Evolutionary conservation across 495 filamentous ascomycete species (phyloP).

Genomic region (Penicillium canescens): DNA sequence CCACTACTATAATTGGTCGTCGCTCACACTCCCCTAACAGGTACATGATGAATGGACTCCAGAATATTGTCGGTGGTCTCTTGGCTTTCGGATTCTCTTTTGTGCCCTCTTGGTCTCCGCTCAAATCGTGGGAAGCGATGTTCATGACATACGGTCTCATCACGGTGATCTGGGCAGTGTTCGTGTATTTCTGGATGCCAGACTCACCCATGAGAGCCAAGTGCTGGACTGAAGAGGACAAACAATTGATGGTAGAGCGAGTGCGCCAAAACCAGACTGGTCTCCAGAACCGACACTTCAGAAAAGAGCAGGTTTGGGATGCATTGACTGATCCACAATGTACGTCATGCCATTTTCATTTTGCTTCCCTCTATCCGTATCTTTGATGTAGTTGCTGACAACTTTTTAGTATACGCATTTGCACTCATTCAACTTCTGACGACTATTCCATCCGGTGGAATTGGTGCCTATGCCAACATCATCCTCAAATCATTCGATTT

Average conservation of each 20-base stretch:
- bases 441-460: slow-evolving; percentile 61
- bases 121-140: slow-evolving; percentile 56
- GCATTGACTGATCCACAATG: slow-evolving; percentile 20
- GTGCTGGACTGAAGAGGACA: slow-evolving; percentile 45
- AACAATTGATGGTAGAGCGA: slow-evolving; percentile 46
- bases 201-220: slow-evolving; percentile 48
- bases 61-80: slow-evolving; percentile 53
- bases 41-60: slow-evolving; percentile 66
- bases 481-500: slow-evolving; percentile 49
- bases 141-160: slow-evolving; percentile 56
- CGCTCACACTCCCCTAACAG: slow-evolving; percentile 16
- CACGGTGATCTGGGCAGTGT: slow-evolving; percentile 48
- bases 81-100: slow-evolving; percentile 58
- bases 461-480: slow-evolving; percentile 66
- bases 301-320: slow-evolving; percentile 39
- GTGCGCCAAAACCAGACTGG: slow-evolving; percentile 52
- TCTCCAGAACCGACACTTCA: slow-evolving; percentile 50
- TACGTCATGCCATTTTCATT: background rate
- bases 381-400: slow-evolving; percentile 27
- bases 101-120: slow-evolving; percentile 32
- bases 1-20: background rate
- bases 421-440: slow-evolving; percentile 57
- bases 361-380: background rate
- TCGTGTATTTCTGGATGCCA: slow-evolving; percentile 44
- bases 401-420: slow-evolving; percentile 29